Evolutionary conservation across 371 early-diverging fungal genomes (phyloP).

Genomic region (Lichtheimia corymbifera): DNA sequence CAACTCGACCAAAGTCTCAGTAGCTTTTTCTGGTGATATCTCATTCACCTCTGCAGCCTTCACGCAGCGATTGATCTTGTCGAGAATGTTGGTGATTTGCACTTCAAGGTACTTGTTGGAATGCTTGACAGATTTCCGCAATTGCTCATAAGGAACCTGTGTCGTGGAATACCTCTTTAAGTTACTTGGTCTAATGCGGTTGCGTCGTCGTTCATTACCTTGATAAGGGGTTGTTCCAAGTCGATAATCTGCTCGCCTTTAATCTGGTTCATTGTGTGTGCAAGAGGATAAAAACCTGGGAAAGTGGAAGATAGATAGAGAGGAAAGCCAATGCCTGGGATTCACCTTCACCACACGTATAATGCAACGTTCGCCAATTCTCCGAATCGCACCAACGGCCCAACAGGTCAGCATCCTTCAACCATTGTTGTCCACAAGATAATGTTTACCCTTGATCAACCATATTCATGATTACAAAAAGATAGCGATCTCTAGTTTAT

Average conservation of each 20-base stretch:
- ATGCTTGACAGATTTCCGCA: constrained; percentile 75
- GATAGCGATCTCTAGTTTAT: no score
- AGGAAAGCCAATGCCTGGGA: no score
- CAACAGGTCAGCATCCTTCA: no score
- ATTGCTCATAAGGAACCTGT: constrained; percentile 91
- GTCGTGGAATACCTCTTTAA: not conserved
- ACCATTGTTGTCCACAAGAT: no score
- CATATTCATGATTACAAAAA: no score
- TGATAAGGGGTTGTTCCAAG: constrained; percentile 87
- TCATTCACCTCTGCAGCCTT: constrained; percentile 26
- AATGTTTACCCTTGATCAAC: no score
- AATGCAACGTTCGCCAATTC: no score
- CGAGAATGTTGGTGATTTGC: constrained; percentile 59
- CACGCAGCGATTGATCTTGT: constrained; percentile 44
- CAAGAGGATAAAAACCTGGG: not conserved
- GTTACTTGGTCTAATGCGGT: not conserved
- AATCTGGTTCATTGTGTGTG: constrained; percentile 69
- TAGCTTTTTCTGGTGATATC: constrained; percentile 50
- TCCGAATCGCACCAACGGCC: no score
- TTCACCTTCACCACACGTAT: no score
- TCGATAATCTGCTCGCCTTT: constrained; percentile 78
- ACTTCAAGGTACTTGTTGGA: constrained; percentile 85
- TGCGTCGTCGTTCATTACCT: constrained; percentile 50
- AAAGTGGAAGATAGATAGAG: no score
- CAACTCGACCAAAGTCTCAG: constrained; percentile 60